Evolutionary conservation across 179 eudicot genomes (phyloP).

Genomic region (Silene noctiflora): DNA sequence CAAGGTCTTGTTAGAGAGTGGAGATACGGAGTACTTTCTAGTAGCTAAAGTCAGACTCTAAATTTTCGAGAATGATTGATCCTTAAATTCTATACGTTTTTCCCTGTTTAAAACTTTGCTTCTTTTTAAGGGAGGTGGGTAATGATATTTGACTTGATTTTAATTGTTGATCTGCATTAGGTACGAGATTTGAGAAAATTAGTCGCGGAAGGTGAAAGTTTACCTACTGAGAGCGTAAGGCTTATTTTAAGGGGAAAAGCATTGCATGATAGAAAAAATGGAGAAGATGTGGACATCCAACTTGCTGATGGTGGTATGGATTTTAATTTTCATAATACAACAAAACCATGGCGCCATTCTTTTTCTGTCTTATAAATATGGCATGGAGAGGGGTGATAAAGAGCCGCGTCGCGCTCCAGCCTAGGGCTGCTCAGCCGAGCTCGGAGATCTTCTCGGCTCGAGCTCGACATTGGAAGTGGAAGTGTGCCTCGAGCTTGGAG

Average conservation of each 20-base stretch:
- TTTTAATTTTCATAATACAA: constrained; percentile 14
- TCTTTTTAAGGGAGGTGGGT: not conserved
- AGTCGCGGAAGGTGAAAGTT: constrained; percentile 50
- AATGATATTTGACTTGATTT: not conserved
- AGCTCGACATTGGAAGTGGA: too few species aligned
- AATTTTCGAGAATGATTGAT: not conserved
- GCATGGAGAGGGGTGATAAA: not conserved
- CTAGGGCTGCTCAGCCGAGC: too few species aligned
- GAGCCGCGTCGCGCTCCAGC: too few species aligned
- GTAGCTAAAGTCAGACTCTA: not conserved
- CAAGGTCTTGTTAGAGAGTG: not conserved
- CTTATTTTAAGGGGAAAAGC: constrained; percentile 71
- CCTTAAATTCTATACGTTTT: not conserved
- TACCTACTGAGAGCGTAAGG: constrained; percentile 62
- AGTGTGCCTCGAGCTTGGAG: too few species aligned
- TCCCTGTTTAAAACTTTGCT: not conserved
- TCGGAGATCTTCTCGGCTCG: too few species aligned
- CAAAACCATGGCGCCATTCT: not conserved
- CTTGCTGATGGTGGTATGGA: constrained; percentile 69
- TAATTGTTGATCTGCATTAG: constrained; percentile 31
- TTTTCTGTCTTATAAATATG: not conserved
- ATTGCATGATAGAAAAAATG: constrained; percentile 57
- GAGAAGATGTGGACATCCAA: constrained; percentile 46
- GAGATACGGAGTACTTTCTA: not conserved
- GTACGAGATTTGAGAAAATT: constrained; percentile 72